Base-by-base conservation (phyloP, 805 yeast genomes). In the Ogataea dorogensis region DNA sequence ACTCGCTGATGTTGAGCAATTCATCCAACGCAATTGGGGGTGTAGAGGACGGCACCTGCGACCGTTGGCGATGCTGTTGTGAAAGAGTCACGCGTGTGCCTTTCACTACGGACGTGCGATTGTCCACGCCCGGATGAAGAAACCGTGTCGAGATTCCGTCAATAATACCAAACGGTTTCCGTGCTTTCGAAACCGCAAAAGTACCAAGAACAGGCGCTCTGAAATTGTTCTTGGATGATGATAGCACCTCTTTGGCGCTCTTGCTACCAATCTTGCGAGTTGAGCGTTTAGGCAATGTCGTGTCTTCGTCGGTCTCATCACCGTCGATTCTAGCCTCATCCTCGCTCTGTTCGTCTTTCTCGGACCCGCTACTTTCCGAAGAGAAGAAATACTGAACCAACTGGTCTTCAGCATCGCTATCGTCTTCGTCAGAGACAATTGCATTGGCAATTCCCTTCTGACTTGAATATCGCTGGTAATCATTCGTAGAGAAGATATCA, bases 261-360 rank as follows among this genome's bases (percentile, higher is more conserved):
- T 86, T 84, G 8, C 84, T 73, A 2, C 95, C 94, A 24, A 76
- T 71, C 38, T 70, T 76, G 28, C 73, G 66, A 12, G 77, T 68
- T 3, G 83, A 68, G 5, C 82, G 77, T 3, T 79, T 79, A 4
- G 97, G 96, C 28, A 91, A 62, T 12, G 81, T 71, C n/a, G 77
- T 73, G 54, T 91, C 98, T 44, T 87, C 96, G 59, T 91, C 98
- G 0, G 98, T 93, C 11, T 95, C 86, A 50, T 89, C 96, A 27
- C 93, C 95, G 47, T 39, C 47, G 15, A 7, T 28, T 5, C 28
- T 36, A 11, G 29, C 43, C 17, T 36, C 42, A n/a, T 37, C 38
- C 9, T 41, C 43, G 23, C 45, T 51, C 16, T 34, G 29, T n/a
- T 28, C 42, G 16, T 43, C 48, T 17, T 42, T 49, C 9, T 51